These are phyloP conservation scores for Podochytrium sp. DNA, from an alignment of 192 early-diverging fungal genomes.

Conservation along the genomic window DNA sequence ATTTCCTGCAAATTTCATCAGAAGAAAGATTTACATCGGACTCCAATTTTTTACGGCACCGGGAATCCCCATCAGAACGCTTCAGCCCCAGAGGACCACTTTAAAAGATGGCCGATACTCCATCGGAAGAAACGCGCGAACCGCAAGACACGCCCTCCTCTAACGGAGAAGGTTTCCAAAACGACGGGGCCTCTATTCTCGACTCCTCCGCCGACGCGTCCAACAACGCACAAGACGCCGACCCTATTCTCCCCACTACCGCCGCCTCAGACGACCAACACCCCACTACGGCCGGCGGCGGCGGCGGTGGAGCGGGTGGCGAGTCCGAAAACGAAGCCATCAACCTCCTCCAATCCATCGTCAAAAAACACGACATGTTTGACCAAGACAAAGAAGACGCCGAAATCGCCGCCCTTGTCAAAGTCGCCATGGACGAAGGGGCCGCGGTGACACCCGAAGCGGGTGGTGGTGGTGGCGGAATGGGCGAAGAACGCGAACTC, in stretches of 20 bases:
- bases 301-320: too few relatives aligned
- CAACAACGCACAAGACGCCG: background rate
- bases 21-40: too few relatives aligned
- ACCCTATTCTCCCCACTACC: background rate
- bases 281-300: background rate
- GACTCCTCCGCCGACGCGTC: background rate
- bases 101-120: too few relatives aligned
- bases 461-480: background rate
- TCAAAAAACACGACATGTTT: conserved; percentile 17
- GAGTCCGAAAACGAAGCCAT: conserved; percentile 9
- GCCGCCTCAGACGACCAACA: background rate
- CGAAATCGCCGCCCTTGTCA: conserved; percentile 32
- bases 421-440: conserved; percentile 31
- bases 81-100: too few relatives aligned
- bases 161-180: too few relatives aligned
- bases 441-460: background rate
- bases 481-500: conserved; percentile 1
- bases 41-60: too few relatives aligned
- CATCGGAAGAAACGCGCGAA: too few relatives aligned
- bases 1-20: too few relatives aligned
- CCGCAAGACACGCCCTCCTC: too few relatives aligned
- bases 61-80: too few relatives aligned
- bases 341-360: background rate
- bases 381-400: conserved; percentile 33
- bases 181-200: background rate